These are phyloP conservation scores for Simmondsia chinensis DNA, from an alignment of 148 eudicot genomes.

Conservation along the genomic window DNA sequence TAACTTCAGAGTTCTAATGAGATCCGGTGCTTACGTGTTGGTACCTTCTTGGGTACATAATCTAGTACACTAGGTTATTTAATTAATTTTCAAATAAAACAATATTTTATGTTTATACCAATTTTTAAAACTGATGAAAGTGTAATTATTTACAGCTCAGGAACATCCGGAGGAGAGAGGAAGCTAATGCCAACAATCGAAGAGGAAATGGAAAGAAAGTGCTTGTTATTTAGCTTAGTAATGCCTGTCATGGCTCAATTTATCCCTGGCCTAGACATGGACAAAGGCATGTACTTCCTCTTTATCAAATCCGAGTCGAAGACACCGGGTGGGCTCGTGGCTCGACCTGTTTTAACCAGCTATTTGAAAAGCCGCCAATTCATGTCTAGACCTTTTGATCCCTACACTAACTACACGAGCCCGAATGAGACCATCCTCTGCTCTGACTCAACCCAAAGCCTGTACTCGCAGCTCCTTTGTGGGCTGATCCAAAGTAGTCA, in stretches of 20 bases:
- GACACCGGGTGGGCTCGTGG: conserved; percentile 36
- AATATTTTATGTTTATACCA: too few species aligned
- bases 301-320: conserved; percentile 36
- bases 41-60: too few species aligned
- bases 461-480: conserved; percentile 49
- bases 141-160: conserved; percentile 25
- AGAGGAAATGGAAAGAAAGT: conserved; percentile 27
- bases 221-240: conserved; percentile 30
- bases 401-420: conserved; percentile 38
- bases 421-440: conserved; percentile 45
- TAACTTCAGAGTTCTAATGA: too few species aligned
- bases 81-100: too few species aligned
- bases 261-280: conserved; percentile 30
- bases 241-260: conserved; percentile 45
- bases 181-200: conserved; percentile 39
- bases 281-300: conserved; percentile 45
- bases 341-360: conserved; percentile 41
- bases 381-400: conserved; percentile 22
- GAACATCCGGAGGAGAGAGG: conserved; percentile 50
- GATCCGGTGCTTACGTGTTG: too few species aligned
- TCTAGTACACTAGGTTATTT: too few species aligned
- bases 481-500: conserved; percentile 22
- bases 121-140: too few species aligned
- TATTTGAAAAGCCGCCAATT: conserved; percentile 35
- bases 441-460: conserved; percentile 42